Evolutionary conservation across 192 early-diverging fungal genomes (phyloP).

Genomic region (Coemansia sp.): DNA sequence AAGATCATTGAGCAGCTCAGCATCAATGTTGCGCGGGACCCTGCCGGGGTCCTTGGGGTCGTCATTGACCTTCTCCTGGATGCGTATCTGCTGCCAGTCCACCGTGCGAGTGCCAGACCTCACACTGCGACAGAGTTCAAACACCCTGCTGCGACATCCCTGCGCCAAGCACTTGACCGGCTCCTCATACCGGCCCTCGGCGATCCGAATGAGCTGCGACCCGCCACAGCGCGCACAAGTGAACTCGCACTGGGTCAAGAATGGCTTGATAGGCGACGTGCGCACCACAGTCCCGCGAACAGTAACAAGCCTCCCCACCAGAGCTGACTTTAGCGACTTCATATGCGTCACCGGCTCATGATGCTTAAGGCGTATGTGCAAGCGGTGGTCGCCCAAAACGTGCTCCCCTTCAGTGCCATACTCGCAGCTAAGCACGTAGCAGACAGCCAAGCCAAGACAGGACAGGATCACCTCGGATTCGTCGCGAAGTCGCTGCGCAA

Average conservation of each 20-base stretch:
- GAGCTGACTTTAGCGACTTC: conserved; percentile 71
- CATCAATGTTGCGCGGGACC: conserved; percentile 76
- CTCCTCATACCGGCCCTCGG: conserved; percentile 62
- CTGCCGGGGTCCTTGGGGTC: conserved; percentile 66
- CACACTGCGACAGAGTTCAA: conserved; percentile 59
- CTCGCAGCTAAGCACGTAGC: conserved; percentile 44
- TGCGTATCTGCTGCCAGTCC: conserved; percentile 79
- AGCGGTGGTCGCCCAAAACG: conserved; percentile 38
- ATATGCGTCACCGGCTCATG: conserved; percentile 59
- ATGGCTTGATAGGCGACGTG: conserved; percentile 68
- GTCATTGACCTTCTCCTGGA: conserved; percentile 78
- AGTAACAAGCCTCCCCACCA: conserved; percentile 68
- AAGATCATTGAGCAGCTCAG: conserved; percentile 70
- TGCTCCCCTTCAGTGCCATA: conserved; percentile 45
- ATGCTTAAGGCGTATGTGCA: conserved; percentile 53
- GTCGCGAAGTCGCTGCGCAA: conserved; percentile 34
- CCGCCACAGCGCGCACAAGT: conserved; percentile 60
- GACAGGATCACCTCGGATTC: conserved; percentile 39
- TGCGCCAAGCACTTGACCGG: conserved; percentile 60
- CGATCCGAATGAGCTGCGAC: conserved; percentile 57
- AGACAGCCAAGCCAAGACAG: conserved; percentile 45
- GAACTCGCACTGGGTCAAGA: conserved; percentile 64
- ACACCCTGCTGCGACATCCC: conserved; percentile 68
- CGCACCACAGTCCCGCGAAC: conserved; percentile 80
- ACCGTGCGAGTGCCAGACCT: conserved; percentile 57